Evolutionary conservation across 2,329 filamentous ascomycete species (phyloP).

Genomic region (Xylaria digitata): DNA sequence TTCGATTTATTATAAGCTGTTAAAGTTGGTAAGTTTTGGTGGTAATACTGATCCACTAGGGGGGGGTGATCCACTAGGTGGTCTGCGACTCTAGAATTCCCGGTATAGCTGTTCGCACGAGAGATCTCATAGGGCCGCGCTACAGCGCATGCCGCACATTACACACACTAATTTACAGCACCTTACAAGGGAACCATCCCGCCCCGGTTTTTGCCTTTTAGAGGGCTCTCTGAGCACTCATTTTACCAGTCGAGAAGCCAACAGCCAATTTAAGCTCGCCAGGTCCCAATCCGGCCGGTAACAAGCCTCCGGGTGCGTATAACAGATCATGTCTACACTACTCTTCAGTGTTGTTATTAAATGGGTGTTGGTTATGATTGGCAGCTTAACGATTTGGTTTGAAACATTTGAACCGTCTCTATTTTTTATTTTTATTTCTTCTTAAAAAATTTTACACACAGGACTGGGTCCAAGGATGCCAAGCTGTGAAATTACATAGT

Average conservation of each 20-base stretch:
- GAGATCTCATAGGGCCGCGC: conserved; percentile 20
- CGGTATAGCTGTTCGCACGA: not conserved
- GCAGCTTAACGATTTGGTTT: not conserved
- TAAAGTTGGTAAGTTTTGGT: too few species aligned
- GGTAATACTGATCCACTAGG: too few species aligned
- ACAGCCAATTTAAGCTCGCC: conserved; percentile 15
- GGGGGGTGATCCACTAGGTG: too few species aligned
- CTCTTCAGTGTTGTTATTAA: not conserved
- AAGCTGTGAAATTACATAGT: not conserved
- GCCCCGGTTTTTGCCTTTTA: conserved; percentile 3
- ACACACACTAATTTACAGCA: conserved; percentile 24
- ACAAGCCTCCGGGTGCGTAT: not conserved
- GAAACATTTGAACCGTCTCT: not conserved
- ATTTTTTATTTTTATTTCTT: too few species aligned
- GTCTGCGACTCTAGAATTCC: conserved; percentile 20
- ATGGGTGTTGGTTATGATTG: not conserved
- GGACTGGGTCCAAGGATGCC: not conserved
- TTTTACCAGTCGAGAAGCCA: conserved; percentile 26
- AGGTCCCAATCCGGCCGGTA: not conserved
- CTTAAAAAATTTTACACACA: too few species aligned
- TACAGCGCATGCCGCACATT: conserved; percentile 19
- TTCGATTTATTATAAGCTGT: too few species aligned
- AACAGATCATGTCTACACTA: too few species aligned
- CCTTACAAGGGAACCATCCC: not conserved
- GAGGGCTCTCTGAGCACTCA: not conserved